phyloP scores from a whole-genome alignment of 2,329 filamentous ascomycete species.

The Exophiala sideris region DNA sequence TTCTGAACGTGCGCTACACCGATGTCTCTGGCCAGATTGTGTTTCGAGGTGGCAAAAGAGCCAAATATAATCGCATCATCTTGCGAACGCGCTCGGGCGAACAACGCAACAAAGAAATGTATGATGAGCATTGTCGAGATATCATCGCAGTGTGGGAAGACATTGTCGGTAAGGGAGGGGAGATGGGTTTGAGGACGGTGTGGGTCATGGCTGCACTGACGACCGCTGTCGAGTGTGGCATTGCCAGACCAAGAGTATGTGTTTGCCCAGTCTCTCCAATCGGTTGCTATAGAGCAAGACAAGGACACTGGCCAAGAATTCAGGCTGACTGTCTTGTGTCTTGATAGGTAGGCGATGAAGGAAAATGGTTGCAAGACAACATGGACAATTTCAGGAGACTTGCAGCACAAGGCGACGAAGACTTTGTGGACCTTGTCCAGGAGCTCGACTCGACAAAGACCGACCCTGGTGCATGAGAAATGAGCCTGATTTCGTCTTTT shows the following conservation, averaged over 20 bases:
- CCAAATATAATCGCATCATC: constrained; percentile 16
- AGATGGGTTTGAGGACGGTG: constrained; percentile 13
- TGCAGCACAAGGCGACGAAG: constrained; percentile 15
- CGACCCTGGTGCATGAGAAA: neutral
- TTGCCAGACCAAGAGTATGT: constrained; percentile 19
- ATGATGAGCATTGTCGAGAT: constrained; percentile 20
- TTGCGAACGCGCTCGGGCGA: constrained; percentile 14
- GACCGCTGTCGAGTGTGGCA: constrained; percentile 20
- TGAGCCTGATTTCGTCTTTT: neutral
- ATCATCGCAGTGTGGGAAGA: constrained; percentile 11
- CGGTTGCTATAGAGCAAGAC: neutral
- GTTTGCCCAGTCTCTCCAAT: neutral
- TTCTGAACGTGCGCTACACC: constrained; percentile 21
- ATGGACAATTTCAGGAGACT: constrained; percentile 14
- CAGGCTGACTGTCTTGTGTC: neutral
- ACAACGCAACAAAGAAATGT: constrained; percentile 13
- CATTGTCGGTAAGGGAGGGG: constrained; percentile 6
- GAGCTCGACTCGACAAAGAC: constrained; percentile 8
- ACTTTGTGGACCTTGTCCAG: constrained; percentile 16
- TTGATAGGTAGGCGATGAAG: constrained; percentile 20
- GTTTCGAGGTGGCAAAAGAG: constrained; percentile 13
- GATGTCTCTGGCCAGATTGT: constrained; percentile 12
- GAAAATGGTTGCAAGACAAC: constrained; percentile 10
- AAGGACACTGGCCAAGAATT: no score
- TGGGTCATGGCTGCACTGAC: constrained; percentile 19